phyloP scores from a whole-genome alignment of 1,284 basidiomycete species.

The Fomitiporia mediterranea region DNA sequence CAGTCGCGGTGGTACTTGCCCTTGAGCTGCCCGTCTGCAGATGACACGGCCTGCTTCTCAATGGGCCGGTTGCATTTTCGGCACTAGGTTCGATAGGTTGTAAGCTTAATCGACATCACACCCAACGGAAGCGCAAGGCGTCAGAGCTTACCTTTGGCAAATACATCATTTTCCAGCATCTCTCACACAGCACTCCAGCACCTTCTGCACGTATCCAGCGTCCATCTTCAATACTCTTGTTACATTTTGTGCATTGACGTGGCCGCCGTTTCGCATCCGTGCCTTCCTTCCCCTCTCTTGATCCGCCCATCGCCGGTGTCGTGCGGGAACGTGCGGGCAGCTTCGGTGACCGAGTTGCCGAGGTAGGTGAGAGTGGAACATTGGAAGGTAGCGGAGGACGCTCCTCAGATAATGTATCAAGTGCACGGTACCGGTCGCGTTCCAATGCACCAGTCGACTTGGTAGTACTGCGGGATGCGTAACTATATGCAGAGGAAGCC shows the following conservation, averaged over 20 bases:
- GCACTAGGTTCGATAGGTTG: slow-evolving; percentile 46
- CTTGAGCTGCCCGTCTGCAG: slow-evolving; percentile 85
- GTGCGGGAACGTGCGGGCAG: slow-evolving; percentile 53
- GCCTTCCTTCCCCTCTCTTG: slow-evolving; percentile 1
- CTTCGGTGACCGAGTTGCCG: slow-evolving; percentile 38
- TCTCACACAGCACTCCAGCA: slow-evolving; percentile 71
- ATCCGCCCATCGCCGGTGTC: slow-evolving; percentile 37
- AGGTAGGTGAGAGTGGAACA: slow-evolving; percentile 38
- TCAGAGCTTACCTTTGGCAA: slow-evolving; percentile 65
- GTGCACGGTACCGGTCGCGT: slow-evolving; percentile 26
- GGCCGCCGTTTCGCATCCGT: slow-evolving; percentile 3
- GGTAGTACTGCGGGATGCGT: slow-evolving; percentile 19
- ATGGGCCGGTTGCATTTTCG: slow-evolving; percentile 79
- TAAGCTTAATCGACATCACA: slow-evolving; percentile 20
- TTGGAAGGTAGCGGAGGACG: slow-evolving; percentile 25
- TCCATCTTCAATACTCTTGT: slow-evolving; percentile 66
- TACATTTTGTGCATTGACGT: slow-evolving; percentile 60
- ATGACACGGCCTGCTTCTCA: slow-evolving; percentile 87
- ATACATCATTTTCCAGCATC: slow-evolving; percentile 93
- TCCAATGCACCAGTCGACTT: slow-evolving; percentile 31
- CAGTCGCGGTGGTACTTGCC: slow-evolving; percentile 89
- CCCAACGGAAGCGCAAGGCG: slow-evolving; percentile 23
- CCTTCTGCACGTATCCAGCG: slow-evolving; percentile 67
- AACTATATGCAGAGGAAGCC: slow-evolving; percentile 25
- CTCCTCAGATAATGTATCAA: slow-evolving; percentile 49